Conservation (phyloP, 2,329 filamentous ascomycete genomes). For the Clarireedia homoeocarpa region DNA sequence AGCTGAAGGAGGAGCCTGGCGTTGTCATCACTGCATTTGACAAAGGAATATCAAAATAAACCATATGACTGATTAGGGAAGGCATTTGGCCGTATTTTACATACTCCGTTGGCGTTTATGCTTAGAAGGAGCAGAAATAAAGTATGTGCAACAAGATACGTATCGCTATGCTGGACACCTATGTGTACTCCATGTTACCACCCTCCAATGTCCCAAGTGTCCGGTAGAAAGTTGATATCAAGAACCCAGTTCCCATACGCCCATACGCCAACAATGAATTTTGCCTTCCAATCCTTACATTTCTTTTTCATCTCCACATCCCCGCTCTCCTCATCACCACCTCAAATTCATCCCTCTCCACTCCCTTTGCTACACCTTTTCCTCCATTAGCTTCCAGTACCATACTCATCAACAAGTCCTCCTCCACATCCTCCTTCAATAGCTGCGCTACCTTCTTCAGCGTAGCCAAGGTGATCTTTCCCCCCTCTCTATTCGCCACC, state of each 20-base stretch:
- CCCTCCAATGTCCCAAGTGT: background rate
- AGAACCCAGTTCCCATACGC: background rate
- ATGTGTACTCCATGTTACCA: background rate
- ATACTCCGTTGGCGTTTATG: conserved; percentile 13
- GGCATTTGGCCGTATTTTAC: conserved; percentile 4
- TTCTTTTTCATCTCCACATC: conserved; percentile 22
- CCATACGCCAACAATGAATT: background rate
- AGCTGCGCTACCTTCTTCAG: conserved; percentile 71
- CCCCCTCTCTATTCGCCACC: conserved; percentile 39
- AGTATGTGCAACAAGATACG: conserved; percentile 3
- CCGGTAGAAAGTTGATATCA: background rate
- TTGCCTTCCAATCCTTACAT: background rate
- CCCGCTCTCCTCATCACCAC: conserved; percentile 27
- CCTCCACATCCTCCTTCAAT: conserved; percentile 76
- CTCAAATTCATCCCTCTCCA: conserved; percentile 57
- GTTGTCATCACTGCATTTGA: background rate
- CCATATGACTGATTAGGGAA: too few relatives aligned
- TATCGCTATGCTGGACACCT: background rate
- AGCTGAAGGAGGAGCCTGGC: background rate
- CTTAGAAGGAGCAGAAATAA: conserved; percentile 2
- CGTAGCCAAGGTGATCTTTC: conserved; percentile 72
- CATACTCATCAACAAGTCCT: conserved; percentile 86
- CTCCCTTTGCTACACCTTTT: conserved; percentile 60
- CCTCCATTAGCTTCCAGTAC: conserved; percentile 88
- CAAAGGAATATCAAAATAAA: background rate